Base-by-base conservation (phyloP, 192 early-diverging fungal species). In the Phycomyces nitens region DNA sequence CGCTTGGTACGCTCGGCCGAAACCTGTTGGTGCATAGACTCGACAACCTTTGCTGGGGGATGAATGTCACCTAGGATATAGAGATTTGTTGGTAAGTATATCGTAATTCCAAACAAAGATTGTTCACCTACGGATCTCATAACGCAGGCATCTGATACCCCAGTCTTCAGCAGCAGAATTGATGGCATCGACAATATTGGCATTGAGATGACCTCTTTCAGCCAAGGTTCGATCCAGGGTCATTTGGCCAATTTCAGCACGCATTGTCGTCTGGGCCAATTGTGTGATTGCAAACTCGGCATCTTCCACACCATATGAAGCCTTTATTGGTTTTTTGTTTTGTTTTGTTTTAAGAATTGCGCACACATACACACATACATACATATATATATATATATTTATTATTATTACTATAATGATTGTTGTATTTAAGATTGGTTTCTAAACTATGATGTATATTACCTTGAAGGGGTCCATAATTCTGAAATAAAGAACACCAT, bases 211-310 rank as follows among this genome's bases (percentile, higher is more conserved):
- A 43, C 92, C 90, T 72, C 97, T 87, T 75, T 99, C 94, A 0
- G 94, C 93, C 58, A 99, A 77, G 15, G 96, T 99, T 11, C 89
- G 86, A 73, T 99, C 96, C 66, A 99, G 77, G 3, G 94, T 97
- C 89, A 99, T 90, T 77, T 96, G 94, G 41, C 96, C 96, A 70
- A 99, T 99, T 71, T 99, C 96, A 5, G 96, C 95, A 42, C 96
- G 89, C 96, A 99, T 97, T 0, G 96, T 96, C 6, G 96, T 99
- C 74, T 99, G 96, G n/a, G 96, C 96, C 61, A 99, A 82, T 75
- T 99, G 96, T 5, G 93, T 85, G 42, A 99, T 80, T 14, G 96
- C 93, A 78, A 94, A 99, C 72, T 96, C 94, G 24, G 92, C 88
- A 73, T 99, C 85, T 60, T 94, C 93, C 6, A 97, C 92, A 21